Conservation (phyloP, 2,329 filamentous ascomycete genomes). For the Tolypocladium nubicola region DNA sequence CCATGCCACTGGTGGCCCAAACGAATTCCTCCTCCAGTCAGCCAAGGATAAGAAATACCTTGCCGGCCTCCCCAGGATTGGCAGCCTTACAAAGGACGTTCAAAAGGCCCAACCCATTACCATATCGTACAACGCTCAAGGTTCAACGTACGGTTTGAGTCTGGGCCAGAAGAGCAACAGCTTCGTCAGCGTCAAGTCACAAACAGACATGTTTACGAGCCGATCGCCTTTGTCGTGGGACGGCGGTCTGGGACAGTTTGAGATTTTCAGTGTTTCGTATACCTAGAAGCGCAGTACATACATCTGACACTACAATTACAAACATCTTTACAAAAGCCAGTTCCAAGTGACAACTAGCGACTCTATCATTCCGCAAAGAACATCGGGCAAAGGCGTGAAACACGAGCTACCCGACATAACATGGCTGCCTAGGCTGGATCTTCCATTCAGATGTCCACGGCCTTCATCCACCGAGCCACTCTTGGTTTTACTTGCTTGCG, state of each 20-base stretch:
- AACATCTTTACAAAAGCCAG: too few relatives aligned
- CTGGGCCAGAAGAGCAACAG: background rate
- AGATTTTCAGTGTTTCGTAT: conserved; percentile 2
- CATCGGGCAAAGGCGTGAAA: too few relatives aligned
- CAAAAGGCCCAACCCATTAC: conserved; percentile 4
- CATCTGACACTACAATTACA: too few relatives aligned
- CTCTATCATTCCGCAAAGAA: too few relatives aligned
- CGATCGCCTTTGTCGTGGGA: background rate
- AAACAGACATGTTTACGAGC: background rate
- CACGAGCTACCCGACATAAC: too few relatives aligned
- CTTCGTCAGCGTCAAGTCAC: background rate
- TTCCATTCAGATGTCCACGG: too few relatives aligned
- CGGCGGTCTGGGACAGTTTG: background rate
- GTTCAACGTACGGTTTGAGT: conserved; percentile 3
- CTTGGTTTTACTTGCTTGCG: too few relatives aligned
- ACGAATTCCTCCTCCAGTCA: conserved; percentile 12
- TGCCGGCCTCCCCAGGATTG: conserved; percentile 29
- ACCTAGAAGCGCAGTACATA: background rate
- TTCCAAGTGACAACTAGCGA: too few relatives aligned
- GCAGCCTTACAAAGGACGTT: conserved; percentile 5
- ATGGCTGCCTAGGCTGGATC: too few relatives aligned
- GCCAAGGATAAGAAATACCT: conserved; percentile 14
- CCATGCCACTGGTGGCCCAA: conserved; percentile 22
- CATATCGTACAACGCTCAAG: conserved; percentile 1
- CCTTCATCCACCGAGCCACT: too few relatives aligned